phyloP scores from a whole-genome alignment of 495 filamentous ascomycete species.

The Annulohypoxylon maeteangense region DNA sequence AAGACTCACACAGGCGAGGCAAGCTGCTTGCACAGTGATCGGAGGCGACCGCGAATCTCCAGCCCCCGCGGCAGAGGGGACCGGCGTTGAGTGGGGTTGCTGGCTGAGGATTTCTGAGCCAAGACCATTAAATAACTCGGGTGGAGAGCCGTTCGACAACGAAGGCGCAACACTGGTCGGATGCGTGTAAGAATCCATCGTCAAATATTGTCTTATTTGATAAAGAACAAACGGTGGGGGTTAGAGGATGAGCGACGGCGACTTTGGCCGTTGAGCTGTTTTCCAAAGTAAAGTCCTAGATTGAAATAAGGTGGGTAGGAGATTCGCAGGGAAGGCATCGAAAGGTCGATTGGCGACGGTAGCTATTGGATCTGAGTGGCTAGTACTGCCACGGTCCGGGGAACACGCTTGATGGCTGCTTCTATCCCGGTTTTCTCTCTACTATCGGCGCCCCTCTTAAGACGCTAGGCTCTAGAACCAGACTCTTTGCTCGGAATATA shows the following conservation, averaged over 20 bases:
- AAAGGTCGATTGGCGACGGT: slow-evolving; percentile 34
- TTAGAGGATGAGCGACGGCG: slow-evolving; percentile 13
- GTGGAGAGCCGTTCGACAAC: slow-evolving; percentile 35
- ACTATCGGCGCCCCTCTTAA: slow-evolving; percentile 11
- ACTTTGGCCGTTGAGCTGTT: slow-evolving; percentile 10
- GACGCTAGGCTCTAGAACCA: neutral
- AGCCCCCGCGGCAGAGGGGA: slow-evolving; percentile 31
- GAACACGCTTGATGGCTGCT: slow-evolving; percentile 25
- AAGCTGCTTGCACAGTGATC: slow-evolving; percentile 59
- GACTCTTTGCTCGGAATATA: slow-evolving; percentile 14
- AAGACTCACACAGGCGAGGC: slow-evolving; percentile 61
- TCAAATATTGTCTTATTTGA: slow-evolving; percentile 5
- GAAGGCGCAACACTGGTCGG: slow-evolving; percentile 28
- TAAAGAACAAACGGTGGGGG: neutral
- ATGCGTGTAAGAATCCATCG: slow-evolving; percentile 40
- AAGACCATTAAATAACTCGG: slow-evolving; percentile 42
- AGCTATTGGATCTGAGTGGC: slow-evolving; percentile 34
- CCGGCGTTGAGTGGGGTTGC: slow-evolving; percentile 39
- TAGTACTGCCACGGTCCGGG: slow-evolving; percentile 32
- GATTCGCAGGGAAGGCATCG: slow-evolving; percentile 33
- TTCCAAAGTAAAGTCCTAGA: slow-evolving; percentile 14
- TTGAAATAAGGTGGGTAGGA: slow-evolving; percentile 18
- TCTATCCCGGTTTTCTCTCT: slow-evolving; percentile 8
- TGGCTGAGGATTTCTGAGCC: slow-evolving; percentile 40
- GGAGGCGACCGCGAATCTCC: slow-evolving; percentile 48